phyloP scores from a whole-genome alignment of 2,329 filamentous ascomycete genomes.

The Rhynchosporium graminicola region DNA sequence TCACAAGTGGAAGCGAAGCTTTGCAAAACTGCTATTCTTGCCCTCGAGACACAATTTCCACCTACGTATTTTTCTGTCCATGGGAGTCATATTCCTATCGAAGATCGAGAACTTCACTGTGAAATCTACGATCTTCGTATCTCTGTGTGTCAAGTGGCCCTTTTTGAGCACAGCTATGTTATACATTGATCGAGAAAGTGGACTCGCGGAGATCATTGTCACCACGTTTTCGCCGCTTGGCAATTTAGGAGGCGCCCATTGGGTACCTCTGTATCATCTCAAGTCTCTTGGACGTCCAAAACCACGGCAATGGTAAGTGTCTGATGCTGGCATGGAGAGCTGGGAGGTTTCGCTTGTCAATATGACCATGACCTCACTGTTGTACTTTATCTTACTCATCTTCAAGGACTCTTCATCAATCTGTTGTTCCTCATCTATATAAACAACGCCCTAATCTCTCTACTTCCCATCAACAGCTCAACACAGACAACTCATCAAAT shows the following conservation, averaged over 20 bases:
- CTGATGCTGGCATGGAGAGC: neutral
- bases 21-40: constrained; percentile 3
- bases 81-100: neutral
- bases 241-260: constrained; percentile 5
- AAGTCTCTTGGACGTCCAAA: neutral
- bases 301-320: neutral
- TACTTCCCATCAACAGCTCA: constrained; percentile 11
- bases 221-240: constrained; percentile 4
- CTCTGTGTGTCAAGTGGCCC: constrained; percentile 1
- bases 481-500: constrained; percentile 2
- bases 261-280: constrained; percentile 1
- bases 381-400: neutral
- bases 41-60: neutral
- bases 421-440: constrained; percentile 7
- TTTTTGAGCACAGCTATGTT: neutral
- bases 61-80: neutral
- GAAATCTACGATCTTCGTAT: constrained; percentile 5
- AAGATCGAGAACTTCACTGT: neutral
- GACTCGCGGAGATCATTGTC: constrained; percentile 1
- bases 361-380: neutral
- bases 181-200: constrained; percentile 5
- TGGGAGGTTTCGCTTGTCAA: neutral
- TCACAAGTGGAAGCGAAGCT: neutral
- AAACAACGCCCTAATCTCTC: constrained; percentile 1
- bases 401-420: neutral